These are phyloP conservation scores for Coffea eugenioides DNA, from an alignment of 257 asterid species.

Conservation along the genomic window DNA sequence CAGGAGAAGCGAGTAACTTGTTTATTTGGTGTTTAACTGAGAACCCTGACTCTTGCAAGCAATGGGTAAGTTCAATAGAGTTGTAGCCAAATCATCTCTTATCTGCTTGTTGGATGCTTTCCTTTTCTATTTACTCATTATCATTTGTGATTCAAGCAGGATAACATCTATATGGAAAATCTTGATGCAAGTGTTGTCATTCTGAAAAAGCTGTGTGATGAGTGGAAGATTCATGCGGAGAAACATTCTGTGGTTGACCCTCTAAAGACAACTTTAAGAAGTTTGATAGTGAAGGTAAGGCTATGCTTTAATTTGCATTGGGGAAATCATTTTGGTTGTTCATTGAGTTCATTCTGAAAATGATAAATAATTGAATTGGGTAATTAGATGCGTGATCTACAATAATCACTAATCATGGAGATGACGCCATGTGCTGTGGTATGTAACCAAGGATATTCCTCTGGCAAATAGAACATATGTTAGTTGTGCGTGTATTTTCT, in stretches of 20 bases:
- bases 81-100: background rate
- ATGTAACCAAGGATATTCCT: background rate
- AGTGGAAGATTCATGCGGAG: constrained; percentile 14
- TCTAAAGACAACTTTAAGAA: constrained; percentile 24
- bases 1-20: constrained; percentile 27
- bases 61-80: constrained; percentile 22
- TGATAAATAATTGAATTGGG: background rate
- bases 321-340: background rate
- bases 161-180: constrained; percentile 27
- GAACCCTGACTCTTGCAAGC: constrained; percentile 25
- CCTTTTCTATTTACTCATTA: background rate
- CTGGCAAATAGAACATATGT: background rate
- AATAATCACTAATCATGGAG: background rate
- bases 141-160: constrained; percentile 9
- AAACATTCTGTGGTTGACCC: constrained; percentile 19
- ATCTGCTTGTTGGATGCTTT: background rate
- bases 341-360: background rate
- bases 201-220: constrained; percentile 29
- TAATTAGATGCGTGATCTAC: background rate
- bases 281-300: constrained; percentile 25
- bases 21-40: constrained; percentile 31
- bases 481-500: background rate
- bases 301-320: too few species aligned
- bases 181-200: constrained; percentile 26
- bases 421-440: background rate